Percentiles rank a stretch among this genome's conserved stretches.
Evolutionary conservation across 2,329 filamentous ascomycete genomes (phyloP).

Genomic region (Neopestalotiopsis rosae): DNA sequence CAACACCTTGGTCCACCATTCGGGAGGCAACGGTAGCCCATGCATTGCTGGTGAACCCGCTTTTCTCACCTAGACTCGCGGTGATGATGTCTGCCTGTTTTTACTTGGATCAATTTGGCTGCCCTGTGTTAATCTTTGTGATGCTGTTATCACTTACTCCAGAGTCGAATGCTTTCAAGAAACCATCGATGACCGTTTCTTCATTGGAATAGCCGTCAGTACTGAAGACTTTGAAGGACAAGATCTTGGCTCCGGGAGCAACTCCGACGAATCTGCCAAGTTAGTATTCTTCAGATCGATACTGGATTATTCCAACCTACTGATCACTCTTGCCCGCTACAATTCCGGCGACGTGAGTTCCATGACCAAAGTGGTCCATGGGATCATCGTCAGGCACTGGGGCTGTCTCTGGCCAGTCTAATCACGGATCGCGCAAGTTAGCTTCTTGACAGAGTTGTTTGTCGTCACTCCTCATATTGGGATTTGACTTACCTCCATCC

Average conservation of each 20-base stretch:
- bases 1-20: constrained; percentile 40
- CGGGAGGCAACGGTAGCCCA: constrained; percentile 48
- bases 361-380: constrained; percentile 27
- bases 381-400: constrained; percentile 28
- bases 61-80: constrained; percentile 27
- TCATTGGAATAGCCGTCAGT: constrained; percentile 27
- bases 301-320: constrained; percentile 15
- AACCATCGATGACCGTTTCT: constrained; percentile 29
- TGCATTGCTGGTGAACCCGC: constrained; percentile 39
- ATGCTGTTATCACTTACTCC: constrained; percentile 21
- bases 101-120: neutral
- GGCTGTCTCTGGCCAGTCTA: constrained; percentile 27
- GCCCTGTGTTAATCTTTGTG: too few species aligned
- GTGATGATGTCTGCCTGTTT: constrained; percentile 31
- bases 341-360: constrained; percentile 31
- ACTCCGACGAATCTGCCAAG: constrained; percentile 29
- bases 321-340: constrained; percentile 29
- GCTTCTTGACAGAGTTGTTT: neutral
- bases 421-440: neutral
- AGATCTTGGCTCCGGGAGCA: constrained; percentile 29
- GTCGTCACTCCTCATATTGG: neutral
- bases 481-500: constrained; percentile 20
- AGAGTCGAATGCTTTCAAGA: constrained; percentile 30
- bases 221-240: constrained; percentile 30
- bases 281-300: neutral